Evolutionary conservation across 1,284 basidiomycete genomes (phyloP).

Genomic region (Thecaphora frezii): DNA sequence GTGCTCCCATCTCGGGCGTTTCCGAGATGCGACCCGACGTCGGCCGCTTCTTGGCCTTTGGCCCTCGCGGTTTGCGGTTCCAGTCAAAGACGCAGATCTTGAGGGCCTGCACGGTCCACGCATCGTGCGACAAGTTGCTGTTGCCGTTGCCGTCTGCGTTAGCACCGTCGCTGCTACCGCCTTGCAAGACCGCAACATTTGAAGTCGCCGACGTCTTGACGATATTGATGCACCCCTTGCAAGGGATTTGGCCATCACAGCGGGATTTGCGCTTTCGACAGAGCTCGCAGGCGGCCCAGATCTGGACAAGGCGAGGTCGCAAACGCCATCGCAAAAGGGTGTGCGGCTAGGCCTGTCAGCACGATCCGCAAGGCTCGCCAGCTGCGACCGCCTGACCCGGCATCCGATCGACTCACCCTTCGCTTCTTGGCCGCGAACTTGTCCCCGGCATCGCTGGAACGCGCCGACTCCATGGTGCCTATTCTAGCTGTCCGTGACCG

Average conservation of each 20-base stretch:
- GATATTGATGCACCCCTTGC: constrained; percentile 36
- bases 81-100: constrained; percentile 45
- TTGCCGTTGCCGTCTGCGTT: no score
- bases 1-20: constrained; percentile 12
- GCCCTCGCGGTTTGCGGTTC: constrained; percentile 45
- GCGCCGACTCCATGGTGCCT: neutral
- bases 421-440: neutral
- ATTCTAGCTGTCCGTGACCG: neutral
- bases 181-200: neutral
- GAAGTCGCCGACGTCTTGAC: constrained; percentile 14
- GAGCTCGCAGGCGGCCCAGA: constrained; percentile 47
- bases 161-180: neutral
- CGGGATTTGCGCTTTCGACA: constrained; percentile 46
- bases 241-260: constrained; percentile 42
- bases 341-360: no score
- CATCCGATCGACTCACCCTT: neutral
- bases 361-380: no score
- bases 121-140: neutral
- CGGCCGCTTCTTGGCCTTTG: constrained; percentile 40
- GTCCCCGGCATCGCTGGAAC: neutral
- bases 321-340: no score
- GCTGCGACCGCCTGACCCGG: no score
- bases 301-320: constrained; percentile 20
- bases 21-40: neutral
- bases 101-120: constrained; percentile 15